Evolutionary conservation across 176 grass and related monocot species (phyloP).

Genomic region (Zizania latifolia): DNA sequence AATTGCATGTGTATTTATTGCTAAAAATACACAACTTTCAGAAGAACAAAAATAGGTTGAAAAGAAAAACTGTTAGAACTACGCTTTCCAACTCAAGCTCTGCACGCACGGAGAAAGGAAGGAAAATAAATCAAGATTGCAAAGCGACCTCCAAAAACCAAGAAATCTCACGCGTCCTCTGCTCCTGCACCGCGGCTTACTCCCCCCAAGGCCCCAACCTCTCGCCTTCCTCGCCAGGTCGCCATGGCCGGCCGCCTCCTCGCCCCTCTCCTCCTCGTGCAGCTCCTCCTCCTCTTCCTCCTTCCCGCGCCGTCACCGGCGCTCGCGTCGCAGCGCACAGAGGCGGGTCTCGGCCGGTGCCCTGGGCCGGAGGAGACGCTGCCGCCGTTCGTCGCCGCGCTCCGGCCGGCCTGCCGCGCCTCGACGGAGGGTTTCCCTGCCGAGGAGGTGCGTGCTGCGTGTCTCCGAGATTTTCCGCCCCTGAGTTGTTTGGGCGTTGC

Average conservation of each 20-base stretch:
- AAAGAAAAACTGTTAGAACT: neutral
- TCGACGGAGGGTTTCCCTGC: slow-evolving; percentile 19
- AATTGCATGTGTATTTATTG: too few species aligned
- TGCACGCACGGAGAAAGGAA: neutral
- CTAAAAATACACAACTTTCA: too few species aligned
- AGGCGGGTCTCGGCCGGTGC: slow-evolving; percentile 1
- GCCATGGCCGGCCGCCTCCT: slow-evolving; percentile 45
- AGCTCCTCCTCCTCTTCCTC: neutral
- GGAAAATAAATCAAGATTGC: neutral
- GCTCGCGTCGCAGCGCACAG: neutral
- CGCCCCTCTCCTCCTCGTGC: neutral
- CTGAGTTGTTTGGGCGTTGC: neutral
- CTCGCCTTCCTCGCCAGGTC: neutral
- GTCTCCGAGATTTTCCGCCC: neutral
- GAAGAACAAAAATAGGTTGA: neutral
- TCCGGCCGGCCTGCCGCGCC: slow-evolving; percentile 26
- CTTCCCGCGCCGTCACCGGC: neutral
- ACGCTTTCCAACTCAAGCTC: neutral
- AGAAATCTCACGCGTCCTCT: slow-evolving; percentile 31
- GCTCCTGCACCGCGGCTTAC: neutral
- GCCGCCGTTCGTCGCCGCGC: slow-evolving; percentile 35
- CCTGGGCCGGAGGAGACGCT: slow-evolving; percentile 4
- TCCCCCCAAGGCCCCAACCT: neutral
- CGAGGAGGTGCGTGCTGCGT: slow-evolving; percentile 29
- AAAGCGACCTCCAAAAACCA: slow-evolving; percentile 20